Percentiles rank a stretch among this genome's conserved stretches.
Evolutionary conservation across 306 rosid genomes (phyloP).

Genomic region (Geum urbanum): DNA sequence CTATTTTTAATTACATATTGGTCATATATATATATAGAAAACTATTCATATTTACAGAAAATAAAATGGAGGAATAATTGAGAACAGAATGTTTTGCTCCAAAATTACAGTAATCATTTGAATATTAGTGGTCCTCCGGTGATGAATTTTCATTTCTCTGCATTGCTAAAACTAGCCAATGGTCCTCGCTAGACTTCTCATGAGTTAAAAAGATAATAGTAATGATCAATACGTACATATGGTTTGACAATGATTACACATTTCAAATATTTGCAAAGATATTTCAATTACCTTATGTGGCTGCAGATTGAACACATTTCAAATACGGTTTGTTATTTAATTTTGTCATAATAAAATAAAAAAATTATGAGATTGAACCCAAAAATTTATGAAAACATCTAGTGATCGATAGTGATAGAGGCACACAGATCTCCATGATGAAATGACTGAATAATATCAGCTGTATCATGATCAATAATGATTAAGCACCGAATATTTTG

Average conservation of each 20-base stretch:
- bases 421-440: conserved; percentile 45
- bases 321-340: too few relatives aligned
- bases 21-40: too few relatives aligned
- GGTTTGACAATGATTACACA: not conserved
- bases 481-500: not conserved
- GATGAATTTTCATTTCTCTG: not conserved
- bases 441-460: conserved; percentile 26
- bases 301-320: too few relatives aligned
- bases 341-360: not conserved
- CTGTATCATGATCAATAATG: conserved; percentile 34
- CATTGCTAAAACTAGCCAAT: not conserved
- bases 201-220: not conserved
- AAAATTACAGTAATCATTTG: too few relatives aligned
- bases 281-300: not conserved
- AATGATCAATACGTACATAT: not conserved
- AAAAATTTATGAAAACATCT: conserved; percentile 20
- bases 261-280: not conserved
- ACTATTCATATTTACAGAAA: too few relatives aligned
- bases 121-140: too few relatives aligned
- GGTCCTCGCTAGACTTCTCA: not conserved
- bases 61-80: too few relatives aligned
- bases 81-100: too few relatives aligned
- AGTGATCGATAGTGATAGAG: conserved; percentile 41
- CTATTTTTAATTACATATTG: too few relatives aligned
- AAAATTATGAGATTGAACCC: not conserved